Percentiles rank a stretch among this genome's conserved stretches.
phyloP scores from a whole-genome alignment of 2,329 filamentous ascomycete species.

The Seiridium cupressi region DNA sequence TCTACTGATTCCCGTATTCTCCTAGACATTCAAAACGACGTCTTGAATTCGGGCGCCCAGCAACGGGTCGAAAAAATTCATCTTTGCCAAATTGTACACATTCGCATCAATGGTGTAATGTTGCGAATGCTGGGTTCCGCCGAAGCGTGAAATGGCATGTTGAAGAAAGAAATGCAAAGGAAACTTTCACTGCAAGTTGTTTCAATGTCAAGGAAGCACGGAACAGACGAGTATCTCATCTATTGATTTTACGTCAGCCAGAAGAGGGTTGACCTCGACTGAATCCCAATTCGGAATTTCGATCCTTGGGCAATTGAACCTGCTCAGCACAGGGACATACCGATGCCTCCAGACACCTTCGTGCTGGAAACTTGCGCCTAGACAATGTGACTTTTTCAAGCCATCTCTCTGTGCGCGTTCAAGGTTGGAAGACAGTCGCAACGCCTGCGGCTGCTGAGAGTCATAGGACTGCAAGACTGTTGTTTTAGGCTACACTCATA shows the following conservation, averaged over 20 bases:
- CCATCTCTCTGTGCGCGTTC: no score
- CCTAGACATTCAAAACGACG: slow-evolving; percentile 52
- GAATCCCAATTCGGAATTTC: no score
- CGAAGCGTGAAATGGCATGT: slow-evolving; percentile 10
- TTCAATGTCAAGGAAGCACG: not conserved
- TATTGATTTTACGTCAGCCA: not conserved
- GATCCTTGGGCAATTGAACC: no score
- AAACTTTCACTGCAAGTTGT: not conserved
- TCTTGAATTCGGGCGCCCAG: slow-evolving; percentile 56
- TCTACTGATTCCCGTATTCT: slow-evolving; percentile 59
- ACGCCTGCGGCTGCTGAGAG: no score
- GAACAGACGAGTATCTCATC: not conserved
- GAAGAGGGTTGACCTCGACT: no score
- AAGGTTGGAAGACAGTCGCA: no score
- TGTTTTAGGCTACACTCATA: no score
- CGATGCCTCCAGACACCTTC: no score
- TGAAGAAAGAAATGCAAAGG: not conserved
- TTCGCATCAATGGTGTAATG: slow-evolving; percentile 44
- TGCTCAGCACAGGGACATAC: no score
- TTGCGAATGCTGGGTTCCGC: slow-evolving; percentile 41
- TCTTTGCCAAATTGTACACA: slow-evolving; percentile 60
- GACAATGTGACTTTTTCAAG: no score
- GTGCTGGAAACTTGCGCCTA: no score
- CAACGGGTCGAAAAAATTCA: slow-evolving; percentile 44
- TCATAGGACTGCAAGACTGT: no score